Conservation (phyloP, 805 yeast genomes). For the Scheffersomyces stipitis region DNA sequence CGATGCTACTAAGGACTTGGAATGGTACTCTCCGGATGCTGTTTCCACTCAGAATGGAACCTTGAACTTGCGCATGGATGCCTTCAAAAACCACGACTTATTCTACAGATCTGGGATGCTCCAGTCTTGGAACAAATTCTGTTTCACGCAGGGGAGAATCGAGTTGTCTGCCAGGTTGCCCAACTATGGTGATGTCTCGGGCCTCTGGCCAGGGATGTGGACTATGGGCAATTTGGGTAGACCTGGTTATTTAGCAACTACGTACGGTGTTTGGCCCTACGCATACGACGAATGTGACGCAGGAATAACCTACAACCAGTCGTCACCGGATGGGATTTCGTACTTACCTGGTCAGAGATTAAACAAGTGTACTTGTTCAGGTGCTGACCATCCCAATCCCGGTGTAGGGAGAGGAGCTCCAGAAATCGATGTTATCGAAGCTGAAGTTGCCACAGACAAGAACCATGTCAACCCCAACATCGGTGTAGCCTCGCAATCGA, state of each 20-base stretch:
- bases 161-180: conserved; percentile 81
- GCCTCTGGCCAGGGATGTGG: conserved; percentile 98
- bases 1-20: conserved; percentile 85
- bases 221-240: conserved; percentile 90
- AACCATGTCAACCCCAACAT: conserved; percentile 22
- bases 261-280: conserved; percentile 97
- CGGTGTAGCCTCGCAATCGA: conserved; percentile 87
- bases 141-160: conserved; percentile 80
- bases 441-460: conserved; percentile 56
- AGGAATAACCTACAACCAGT: conserved; percentile 92
- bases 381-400: conserved; percentile 81
- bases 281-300: conserved; percentile 85
- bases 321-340: conserved; percentile 84
- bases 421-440: conserved; percentile 91
- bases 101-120: conserved; percentile 89
- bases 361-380: conserved; percentile 74
- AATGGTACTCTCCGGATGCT: conserved; percentile 96
- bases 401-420: conserved; percentile 95
- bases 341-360: conserved; percentile 83
- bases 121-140: conserved; percentile 88
- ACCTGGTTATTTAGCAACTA: conserved; percentile 83
- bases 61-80: conserved; percentile 69
- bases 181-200: conserved; percentile 72
- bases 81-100: conserved; percentile 73
- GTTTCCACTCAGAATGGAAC: conserved; percentile 75